These are phyloP conservation scores for Fusarium chaquense DNA, from an alignment of 2,329 filamentous ascomycete genomes.

Conservation along the genomic window DNA sequence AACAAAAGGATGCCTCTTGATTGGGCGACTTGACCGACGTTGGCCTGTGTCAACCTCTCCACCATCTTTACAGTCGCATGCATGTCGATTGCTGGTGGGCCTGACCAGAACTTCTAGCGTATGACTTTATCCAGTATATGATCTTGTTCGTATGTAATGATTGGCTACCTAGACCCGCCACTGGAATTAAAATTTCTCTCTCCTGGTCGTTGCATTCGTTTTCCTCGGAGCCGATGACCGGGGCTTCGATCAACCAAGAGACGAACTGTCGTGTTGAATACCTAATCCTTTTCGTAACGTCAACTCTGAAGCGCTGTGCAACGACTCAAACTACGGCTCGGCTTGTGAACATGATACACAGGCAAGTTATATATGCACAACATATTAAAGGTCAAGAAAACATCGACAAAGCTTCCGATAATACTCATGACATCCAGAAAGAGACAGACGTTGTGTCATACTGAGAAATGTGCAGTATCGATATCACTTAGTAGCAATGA, in stretches of 20 bases:
- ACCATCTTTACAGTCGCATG: slow-evolving; percentile 9
- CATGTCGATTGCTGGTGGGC: slow-evolving; percentile 41
- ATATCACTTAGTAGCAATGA: neutral
- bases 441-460: neutral
- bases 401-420: neutral
- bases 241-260: slow-evolving; percentile 17
- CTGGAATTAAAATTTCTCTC: slow-evolving; percentile 43
- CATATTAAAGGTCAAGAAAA: neutral
- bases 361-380: slow-evolving; percentile 3
- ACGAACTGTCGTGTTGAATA: slow-evolving; percentile 6
- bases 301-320: slow-evolving; percentile 26
- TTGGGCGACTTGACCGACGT: slow-evolving; percentile 34
- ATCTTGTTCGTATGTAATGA: slow-evolving; percentile 28
- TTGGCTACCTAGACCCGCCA: slow-evolving; percentile 38
- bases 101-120: slow-evolving; percentile 31
- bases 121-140: slow-evolving; percentile 40
- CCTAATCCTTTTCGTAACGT: slow-evolving; percentile 38
- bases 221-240: slow-evolving; percentile 45
- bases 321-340: slow-evolving; percentile 25
- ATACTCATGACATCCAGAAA: neutral
- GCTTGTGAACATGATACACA: slow-evolving; percentile 7
- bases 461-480: neutral
- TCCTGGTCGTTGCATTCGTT: slow-evolving; percentile 19
- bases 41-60: slow-evolving; percentile 27
- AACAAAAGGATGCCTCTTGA: slow-evolving; percentile 30